Base-by-base conservation (phyloP, 2,329 filamentous ascomycete genomes). In the Penicillium vulpinum region DNA sequence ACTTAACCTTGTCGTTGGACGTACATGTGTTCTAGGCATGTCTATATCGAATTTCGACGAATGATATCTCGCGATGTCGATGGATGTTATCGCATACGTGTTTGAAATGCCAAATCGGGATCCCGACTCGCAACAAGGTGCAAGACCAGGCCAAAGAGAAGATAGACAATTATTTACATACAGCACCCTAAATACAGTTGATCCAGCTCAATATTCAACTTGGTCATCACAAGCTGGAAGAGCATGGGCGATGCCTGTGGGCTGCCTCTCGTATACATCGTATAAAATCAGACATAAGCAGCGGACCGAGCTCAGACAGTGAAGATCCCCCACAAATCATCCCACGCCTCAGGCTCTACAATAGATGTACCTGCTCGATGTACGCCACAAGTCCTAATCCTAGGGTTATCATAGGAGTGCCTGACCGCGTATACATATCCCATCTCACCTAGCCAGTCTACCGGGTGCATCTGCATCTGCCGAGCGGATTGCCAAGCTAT, bases 241-340 rank as follows among this genome's bases (percentile, higher is more conserved):
- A 51, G 11, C 26, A 52, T 45, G 47, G 53, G 33, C 18, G 5
- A 46, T 51, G 40, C 26, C 18, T 40, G 33, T 28, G 21, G 1
- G 13, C 11, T 33, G 13, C 10, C 16, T n/a, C 26, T 6, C 18
- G 28, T 29, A 45, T 45, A 45, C 38, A 8, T 40, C 26, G 43
- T 39, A 29, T 33, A 31, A 24, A 31, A 43, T 21, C 29, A 36
- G 5, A 51, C 21, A 44, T 55, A 43, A 44, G 46, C 46, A 38
- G 31, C 46, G 46, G 40, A 39, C 39, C 39, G 31, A 56, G 53
- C 47, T 36, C 31, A 54, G 22, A 21, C 29, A 0, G 10, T 15
- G 53, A 41, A 31, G 36, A 55, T 55, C 38, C 46, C 52, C 46
- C 45, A 41, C 45, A 54, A 21, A 41, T 9, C 16, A 49, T 9